phyloP scores from a whole-genome alignment of 495 filamentous ascomycete genomes.

The Podospora pseudopauciseta region DNA sequence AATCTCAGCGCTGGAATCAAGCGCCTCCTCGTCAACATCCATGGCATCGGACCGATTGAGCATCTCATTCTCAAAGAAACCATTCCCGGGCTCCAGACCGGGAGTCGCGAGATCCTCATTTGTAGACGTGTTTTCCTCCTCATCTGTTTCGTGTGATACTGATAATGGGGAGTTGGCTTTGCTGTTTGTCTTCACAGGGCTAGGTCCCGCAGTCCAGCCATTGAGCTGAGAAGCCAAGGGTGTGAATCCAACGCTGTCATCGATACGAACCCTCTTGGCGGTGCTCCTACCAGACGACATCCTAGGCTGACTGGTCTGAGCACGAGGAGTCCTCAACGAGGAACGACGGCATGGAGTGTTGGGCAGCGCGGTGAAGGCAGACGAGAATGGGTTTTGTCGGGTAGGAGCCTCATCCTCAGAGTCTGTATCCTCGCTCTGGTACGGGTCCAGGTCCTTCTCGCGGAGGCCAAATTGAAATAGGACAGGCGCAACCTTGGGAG shows the following conservation, averaged over 20 bases:
- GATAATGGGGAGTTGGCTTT: not conserved
- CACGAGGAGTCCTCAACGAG: conserved; percentile 31
- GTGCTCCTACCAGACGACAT: conserved; percentile 22
- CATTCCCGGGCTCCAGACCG: conserved; percentile 32
- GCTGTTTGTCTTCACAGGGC: conserved; percentile 42
- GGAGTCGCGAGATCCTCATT: conserved; percentile 13
- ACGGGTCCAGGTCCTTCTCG: conserved; percentile 36
- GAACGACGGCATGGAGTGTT: conserved; percentile 27
- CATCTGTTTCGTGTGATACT: not conserved
- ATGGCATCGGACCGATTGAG: conserved; percentile 34
- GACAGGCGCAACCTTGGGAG: conserved; percentile 22
- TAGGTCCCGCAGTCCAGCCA: conserved; percentile 52
- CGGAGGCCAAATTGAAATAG: conserved; percentile 35
- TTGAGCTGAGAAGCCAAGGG: conserved; percentile 58
- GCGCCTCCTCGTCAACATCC: conserved; percentile 34
- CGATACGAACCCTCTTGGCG: conserved; percentile 21
- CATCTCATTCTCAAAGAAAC: conserved; percentile 60
- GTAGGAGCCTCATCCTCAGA: conserved; percentile 51
- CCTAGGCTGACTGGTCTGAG: conserved; percentile 9
- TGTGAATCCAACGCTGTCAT: conserved; percentile 51
- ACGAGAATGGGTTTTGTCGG: conserved; percentile 26
- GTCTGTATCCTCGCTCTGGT: conserved; percentile 28
- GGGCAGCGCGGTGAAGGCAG: conserved; percentile 26
- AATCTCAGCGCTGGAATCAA: conserved; percentile 17
- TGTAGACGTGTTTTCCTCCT: not conserved